phyloP scores from a whole-genome alignment of 495 filamentous ascomycete genomes.

The Friedmanniomyces simplex region DNA sequence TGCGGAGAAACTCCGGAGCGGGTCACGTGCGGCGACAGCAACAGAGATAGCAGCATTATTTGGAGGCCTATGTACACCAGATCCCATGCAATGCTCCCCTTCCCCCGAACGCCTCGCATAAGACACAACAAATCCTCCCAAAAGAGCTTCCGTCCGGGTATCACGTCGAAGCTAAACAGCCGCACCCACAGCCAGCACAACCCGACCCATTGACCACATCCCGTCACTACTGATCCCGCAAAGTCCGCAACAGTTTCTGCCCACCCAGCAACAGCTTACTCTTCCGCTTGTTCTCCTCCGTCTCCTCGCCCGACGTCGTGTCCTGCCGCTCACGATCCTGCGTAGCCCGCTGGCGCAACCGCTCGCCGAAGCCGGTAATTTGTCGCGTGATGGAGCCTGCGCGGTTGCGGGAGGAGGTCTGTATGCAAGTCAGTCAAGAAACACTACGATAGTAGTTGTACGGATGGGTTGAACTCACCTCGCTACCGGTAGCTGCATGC shows the following conservation, averaged over 20 bases:
- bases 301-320: slow-evolving; percentile 8
- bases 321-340: neutral
- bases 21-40: neutral
- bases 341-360: slow-evolving; percentile 14
- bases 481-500: neutral
- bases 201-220: neutral
- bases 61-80: neutral
- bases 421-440: neutral
- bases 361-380: slow-evolving; percentile 22
- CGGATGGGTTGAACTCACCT: neutral
- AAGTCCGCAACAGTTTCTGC: slow-evolving; percentile 18
- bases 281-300: slow-evolving; percentile 15
- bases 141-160: neutral
- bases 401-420: slow-evolving; percentile 3
- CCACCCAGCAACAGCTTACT: slow-evolving; percentile 22
- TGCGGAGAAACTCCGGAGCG: too few relatives aligned
- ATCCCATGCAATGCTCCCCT: too few relatives aligned
- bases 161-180: neutral
- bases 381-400: slow-evolving; percentile 7
- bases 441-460: too few relatives aligned
- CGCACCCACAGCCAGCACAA: neutral
- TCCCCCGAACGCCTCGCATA: neutral
- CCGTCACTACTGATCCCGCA: slow-evolving; percentile 8
- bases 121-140: neutral
- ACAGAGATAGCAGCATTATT: neutral